A percentile compares a stretch with the other conserved stretches of the same genome.
These are phyloP conservation scores for Neurospora pannonica DNA, from an alignment of 495 filamentous ascomycete genomes.

Conservation along the genomic window DNA sequence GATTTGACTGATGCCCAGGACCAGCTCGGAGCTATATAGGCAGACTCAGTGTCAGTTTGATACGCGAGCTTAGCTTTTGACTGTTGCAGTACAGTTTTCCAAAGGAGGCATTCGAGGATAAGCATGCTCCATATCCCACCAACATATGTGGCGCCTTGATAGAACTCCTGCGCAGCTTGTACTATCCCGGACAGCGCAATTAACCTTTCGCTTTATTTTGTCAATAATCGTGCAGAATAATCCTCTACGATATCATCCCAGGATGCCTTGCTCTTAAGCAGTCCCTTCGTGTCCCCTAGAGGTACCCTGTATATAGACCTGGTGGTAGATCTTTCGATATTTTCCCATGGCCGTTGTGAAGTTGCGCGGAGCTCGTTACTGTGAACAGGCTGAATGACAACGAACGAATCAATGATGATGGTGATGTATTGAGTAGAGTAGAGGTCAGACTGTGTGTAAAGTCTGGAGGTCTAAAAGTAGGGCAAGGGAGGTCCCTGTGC, in stretches of 20 bases:
- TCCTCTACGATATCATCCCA: background rate
- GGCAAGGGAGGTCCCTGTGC: background rate
- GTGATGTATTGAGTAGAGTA: background rate
- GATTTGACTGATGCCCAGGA: background rate
- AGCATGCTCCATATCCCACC: background rate
- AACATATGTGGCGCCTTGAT: background rate
- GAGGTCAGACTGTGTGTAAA: background rate
- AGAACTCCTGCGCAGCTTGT: background rate
- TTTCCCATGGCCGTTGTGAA: background rate
- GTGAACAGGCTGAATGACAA: too few relatives aligned
- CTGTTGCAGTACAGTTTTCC: background rate
- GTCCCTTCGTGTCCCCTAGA: background rate
- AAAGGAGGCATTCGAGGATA: background rate
- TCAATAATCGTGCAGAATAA: background rate
- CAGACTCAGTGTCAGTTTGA: background rate
- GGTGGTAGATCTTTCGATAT: background rate
- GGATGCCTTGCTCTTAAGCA: background rate
- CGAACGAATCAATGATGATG: background rate
- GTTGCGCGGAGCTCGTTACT: background rate
- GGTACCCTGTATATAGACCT: too few relatives aligned
- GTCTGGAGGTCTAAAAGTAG: background rate
- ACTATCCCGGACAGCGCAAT: background rate
- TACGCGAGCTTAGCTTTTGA: background rate
- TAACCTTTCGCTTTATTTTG: background rate
- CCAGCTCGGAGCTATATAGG: background rate